Evolutionary conservation across 164 flowering plant genomes (phyloP).

Genomic region (Vitis labrusca): DNA sequence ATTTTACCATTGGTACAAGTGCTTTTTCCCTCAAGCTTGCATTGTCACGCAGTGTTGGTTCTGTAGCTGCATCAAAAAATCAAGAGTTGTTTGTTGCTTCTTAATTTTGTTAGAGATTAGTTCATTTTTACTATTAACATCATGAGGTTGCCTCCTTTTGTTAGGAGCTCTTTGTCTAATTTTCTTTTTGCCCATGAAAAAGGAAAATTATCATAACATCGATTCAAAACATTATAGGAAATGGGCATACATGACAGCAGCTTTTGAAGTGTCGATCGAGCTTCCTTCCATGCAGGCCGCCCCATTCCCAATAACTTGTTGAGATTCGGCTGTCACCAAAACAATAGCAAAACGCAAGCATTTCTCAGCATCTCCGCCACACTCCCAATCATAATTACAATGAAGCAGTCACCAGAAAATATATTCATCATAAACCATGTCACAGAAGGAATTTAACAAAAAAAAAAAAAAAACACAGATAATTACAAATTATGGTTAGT

Average conservation of each 20-base stretch:
- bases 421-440: not conserved
- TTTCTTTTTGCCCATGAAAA: no score
- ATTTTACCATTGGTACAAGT: conserved; percentile 69
- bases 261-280: conserved; percentile 84
- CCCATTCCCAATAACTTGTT: conserved; percentile 86
- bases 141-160: no score
- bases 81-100: not conserved
- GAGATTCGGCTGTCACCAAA: conserved; percentile 61
- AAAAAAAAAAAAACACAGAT: not conserved
- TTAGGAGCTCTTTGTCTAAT: no score
- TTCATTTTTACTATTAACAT: no score
- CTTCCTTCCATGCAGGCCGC: conserved; percentile 96
- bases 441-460: not conserved
- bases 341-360: not conserved
- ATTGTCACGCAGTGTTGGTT: conserved; percentile 81
- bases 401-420: not conserved
- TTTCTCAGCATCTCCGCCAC: not conserved
- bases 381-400: not conserved
- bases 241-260: conserved; percentile 62
- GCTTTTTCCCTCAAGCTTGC: conserved; percentile 63
- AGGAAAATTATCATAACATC: no score
- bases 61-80: conserved; percentile 53
- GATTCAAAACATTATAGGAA: no score
- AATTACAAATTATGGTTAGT: not conserved
- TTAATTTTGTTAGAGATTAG: no score